These are phyloP conservation scores for Phellopilus nigrolimitatus DNA, from an alignment of 1,284 basidiomycete species.

Conservation along the genomic window DNA sequence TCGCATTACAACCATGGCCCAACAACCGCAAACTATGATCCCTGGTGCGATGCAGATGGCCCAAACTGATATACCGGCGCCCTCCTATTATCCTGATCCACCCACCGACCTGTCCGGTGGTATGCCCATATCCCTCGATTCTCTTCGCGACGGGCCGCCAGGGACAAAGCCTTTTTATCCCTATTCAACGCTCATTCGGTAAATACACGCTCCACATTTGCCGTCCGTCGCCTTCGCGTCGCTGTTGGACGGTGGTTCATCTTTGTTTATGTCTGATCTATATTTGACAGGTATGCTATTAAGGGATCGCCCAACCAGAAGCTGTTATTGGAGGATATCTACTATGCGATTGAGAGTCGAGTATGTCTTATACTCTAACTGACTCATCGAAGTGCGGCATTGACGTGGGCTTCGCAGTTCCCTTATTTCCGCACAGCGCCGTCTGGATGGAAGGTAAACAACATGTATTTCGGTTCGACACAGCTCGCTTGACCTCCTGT, in stretches of 20 bases:
- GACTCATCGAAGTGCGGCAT: conserved; percentile 9
- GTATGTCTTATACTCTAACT: conserved; percentile 39
- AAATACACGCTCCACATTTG: conserved; percentile 34
- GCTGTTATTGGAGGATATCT: conserved; percentile 77
- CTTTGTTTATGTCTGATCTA: conserved; percentile 15
- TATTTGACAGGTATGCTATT: conserved; percentile 65
- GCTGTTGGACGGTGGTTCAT: conserved; percentile 5
- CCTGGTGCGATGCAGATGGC: conserved; percentile 16
- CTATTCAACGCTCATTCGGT: conserved; percentile 83
- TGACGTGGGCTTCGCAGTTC: conserved; percentile 57
- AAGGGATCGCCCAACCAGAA: conserved; percentile 83
- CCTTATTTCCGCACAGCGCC: conserved; percentile 80
- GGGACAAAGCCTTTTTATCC: conserved; percentile 84
- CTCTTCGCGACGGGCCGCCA: conserved; percentile 73
- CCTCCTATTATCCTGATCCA: conserved; percentile 65
- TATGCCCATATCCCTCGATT: conserved; percentile 78
- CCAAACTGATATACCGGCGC: conserved; percentile 32
- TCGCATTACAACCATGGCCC: conserved; percentile 3
- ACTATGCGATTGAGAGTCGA: conserved; percentile 81
- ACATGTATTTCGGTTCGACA: no score
- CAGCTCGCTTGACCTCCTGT: background rate
- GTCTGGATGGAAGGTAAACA: conserved; percentile 72
- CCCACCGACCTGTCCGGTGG: conserved; percentile 74
- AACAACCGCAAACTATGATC: conserved; percentile 6
- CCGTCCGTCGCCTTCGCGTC: no score